Percentiles rank a stretch among this genome's conserved stretches.
These are phyloP conservation scores for Stagonosporopsis rhizophila DNA, from an alignment of 2,329 filamentous ascomycete species.

Conservation along the genomic window DNA sequence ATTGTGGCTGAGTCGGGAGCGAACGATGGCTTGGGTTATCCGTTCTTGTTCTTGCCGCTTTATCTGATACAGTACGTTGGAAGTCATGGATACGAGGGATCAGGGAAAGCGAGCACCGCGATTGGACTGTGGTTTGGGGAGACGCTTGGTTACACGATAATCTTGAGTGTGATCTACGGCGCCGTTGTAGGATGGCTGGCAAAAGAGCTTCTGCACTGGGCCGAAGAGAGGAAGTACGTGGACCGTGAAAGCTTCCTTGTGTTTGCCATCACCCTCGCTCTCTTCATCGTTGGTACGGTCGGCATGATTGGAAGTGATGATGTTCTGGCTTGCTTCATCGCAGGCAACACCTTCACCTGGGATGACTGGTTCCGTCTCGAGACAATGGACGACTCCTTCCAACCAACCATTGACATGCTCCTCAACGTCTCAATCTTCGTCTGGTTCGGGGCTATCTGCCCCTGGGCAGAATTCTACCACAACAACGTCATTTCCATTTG, in stretches of 20 bases:
- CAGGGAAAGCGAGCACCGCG: constrained; percentile 66
- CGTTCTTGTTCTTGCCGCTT: constrained; percentile 83
- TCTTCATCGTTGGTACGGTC: constrained; percentile 87
- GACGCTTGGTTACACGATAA: constrained; percentile 82
- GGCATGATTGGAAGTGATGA: constrained; percentile 89
- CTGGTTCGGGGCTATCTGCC: constrained; percentile 76
- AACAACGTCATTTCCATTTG: constrained; percentile 76
- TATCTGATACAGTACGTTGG: constrained; percentile 81
- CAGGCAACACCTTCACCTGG: constrained; percentile 89
- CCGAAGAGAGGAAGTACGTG: constrained; percentile 80
- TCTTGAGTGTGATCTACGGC: constrained; percentile 81
- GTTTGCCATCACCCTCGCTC: constrained; percentile 81
- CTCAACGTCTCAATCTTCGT: constrained; percentile 88
- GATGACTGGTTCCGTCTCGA: constrained; percentile 89
- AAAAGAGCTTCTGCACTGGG: constrained; percentile 83
- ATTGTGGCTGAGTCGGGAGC: constrained; percentile 76
- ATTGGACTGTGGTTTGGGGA: constrained; percentile 85
- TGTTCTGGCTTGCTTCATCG: constrained; percentile 89
- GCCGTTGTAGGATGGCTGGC: constrained; percentile 79
- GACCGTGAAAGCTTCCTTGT: constrained; percentile 88
- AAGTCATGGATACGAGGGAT: constrained; percentile 49
- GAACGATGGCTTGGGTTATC: constrained; percentile 89
- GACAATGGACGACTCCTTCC: constrained; percentile 88
- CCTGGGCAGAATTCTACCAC: constrained; percentile 74
- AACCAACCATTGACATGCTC: constrained; percentile 93